Base-by-base conservation (phyloP, 208 protist species). In the Acanthamoeba royreba region DNA sequence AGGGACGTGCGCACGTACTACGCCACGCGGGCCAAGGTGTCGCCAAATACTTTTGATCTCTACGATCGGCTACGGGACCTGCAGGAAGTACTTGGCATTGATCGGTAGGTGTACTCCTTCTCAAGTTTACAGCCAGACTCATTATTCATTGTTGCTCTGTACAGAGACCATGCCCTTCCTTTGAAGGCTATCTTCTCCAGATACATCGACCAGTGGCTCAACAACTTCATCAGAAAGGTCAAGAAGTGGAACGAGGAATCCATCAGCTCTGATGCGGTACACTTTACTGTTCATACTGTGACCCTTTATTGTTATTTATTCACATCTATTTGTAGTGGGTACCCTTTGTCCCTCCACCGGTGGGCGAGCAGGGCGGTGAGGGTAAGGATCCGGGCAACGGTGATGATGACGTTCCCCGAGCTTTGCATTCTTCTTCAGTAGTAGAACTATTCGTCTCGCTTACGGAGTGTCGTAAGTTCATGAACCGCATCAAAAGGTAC, bases 171-270 rank as follows among this genome's bases (percentile, higher is more conserved):
- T 4, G 49, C 83, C n/a, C 83, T 90, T 19, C 45, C 45, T 13
- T 49, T 90, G n/a, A 90, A 58, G 38, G 33, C 52, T 11, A 90
- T 90, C 35, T 90, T 90, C 55, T 49, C 38, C 22, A 90, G 66
- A 31, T 90, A 49, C 52, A 90, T 90, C 46, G 83, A 90, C 9
- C 83, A 90, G 35, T 90, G 83, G 83, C 52, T 90, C 38, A 40
- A 22, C 25, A 90, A 90, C 83, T 90, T 90, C 35, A 35, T 35
- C 83, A 90, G 66, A 33, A 90, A 90, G 55, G 45, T 66, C 35
- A 61, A 69, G 52, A 90, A 90, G 52, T 90, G 83, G 83, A 90
- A 90, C 42, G 52, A 90, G 35, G 83, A 90, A 33, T 90, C 83
- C 22, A 90, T 90, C 52, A 33, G 38, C 17, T 69, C 83, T 8